Evolutionary conservation across 228 moss, liverwort and hornwort genomes (phyloP).

Genomic region (Sphagnum fallax): DNA sequence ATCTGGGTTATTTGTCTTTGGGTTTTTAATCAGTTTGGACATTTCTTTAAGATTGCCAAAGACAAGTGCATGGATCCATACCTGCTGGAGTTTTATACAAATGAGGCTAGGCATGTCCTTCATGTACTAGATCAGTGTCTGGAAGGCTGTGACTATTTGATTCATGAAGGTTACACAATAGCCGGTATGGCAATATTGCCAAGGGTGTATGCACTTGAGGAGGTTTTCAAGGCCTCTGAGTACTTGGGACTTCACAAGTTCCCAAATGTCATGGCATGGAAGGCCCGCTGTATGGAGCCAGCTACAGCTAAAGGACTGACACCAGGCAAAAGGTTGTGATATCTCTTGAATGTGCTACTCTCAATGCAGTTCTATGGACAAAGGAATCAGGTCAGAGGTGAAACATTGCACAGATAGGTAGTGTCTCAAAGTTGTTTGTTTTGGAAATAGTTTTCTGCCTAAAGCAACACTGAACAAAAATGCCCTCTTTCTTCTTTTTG

Average conservation of each 20-base stretch:
- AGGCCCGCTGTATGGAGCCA: conserved; percentile 1
- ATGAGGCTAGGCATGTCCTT: conserved; percentile 4
- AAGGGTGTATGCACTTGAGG: neutral
- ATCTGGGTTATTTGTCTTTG: neutral
- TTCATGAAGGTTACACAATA: conserved; percentile 6
- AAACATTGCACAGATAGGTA: no score
- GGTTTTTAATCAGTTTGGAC: conserved; percentile 7
- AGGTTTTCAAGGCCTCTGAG: neutral
- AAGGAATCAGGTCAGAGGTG: no score
- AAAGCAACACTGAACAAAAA: no score
- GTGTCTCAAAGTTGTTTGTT: no score
- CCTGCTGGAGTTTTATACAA: conserved; percentile 1
- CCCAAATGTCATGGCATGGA: conserved; percentile 4
- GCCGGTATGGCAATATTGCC: conserved; percentile 6
- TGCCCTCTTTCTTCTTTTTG: no score
- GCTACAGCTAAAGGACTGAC: conserved; percentile 3
- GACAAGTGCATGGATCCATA: conserved; percentile 8
- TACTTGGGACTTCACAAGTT: conserved; percentile 3
- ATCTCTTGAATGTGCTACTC: neutral
- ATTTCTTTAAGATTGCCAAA: conserved; percentile 11
- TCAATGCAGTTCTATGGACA: no score
- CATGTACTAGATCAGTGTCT: conserved; percentile 4
- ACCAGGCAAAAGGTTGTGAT: neutral
- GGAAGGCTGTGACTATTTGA: conserved; percentile 4
- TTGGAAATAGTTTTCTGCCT: no score